A percentile compares a stretch with the other conserved stretches of the same genome.
phyloP scores from a whole-genome alignment of 768 basidiomycete species.

The Boletus sp. region DNA sequence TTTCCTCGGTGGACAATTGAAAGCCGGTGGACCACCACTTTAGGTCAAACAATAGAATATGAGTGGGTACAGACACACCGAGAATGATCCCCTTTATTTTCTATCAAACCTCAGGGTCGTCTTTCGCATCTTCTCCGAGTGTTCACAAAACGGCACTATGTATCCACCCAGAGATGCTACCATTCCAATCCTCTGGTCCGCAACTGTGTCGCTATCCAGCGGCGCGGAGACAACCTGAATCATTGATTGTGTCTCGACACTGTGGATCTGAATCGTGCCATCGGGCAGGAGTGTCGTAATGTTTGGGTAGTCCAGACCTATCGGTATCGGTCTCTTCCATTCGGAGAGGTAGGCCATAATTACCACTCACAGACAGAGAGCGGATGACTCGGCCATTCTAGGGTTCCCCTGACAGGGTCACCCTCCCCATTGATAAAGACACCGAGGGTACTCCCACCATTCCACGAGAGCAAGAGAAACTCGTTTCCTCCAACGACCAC shows the following conservation, averaged over 20 bases:
- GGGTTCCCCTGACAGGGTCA: slow-evolving; percentile 86
- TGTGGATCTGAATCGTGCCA: slow-evolving; percentile 79
- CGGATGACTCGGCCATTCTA: slow-evolving; percentile 84
- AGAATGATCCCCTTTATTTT: slow-evolving; percentile 4
- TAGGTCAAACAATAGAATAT: slow-evolving; percentile 10
- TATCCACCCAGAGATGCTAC: slow-evolving; percentile 37
- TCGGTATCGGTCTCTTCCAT: background rate
- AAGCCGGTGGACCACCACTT: background rate
- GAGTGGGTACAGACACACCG: slow-evolving; percentile 24
- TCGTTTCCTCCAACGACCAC: slow-evolving; percentile 74
- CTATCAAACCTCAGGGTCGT: slow-evolving; percentile 29
- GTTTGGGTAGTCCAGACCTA: slow-evolving; percentile 82
- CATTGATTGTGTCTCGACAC: slow-evolving; percentile 67
- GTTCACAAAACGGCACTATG: slow-evolving; percentile 41
- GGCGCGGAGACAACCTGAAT: slow-evolving; percentile 66
- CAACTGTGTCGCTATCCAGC: slow-evolving; percentile 18
- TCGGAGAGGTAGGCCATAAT: background rate
- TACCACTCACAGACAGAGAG: slow-evolving; percentile 63
- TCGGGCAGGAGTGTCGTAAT: slow-evolving; percentile 77
- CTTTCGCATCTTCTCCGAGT: slow-evolving; percentile 39
- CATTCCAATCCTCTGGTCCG: slow-evolving; percentile 30
- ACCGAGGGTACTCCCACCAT: slow-evolving; percentile 76
- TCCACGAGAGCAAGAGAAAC: slow-evolving; percentile 86
- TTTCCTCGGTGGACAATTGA: slow-evolving; percentile 11
- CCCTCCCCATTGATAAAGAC: slow-evolving; percentile 83